Conservation (phyloP, 352 stramenopile species). For the Phytophthora idaei region DNA sequence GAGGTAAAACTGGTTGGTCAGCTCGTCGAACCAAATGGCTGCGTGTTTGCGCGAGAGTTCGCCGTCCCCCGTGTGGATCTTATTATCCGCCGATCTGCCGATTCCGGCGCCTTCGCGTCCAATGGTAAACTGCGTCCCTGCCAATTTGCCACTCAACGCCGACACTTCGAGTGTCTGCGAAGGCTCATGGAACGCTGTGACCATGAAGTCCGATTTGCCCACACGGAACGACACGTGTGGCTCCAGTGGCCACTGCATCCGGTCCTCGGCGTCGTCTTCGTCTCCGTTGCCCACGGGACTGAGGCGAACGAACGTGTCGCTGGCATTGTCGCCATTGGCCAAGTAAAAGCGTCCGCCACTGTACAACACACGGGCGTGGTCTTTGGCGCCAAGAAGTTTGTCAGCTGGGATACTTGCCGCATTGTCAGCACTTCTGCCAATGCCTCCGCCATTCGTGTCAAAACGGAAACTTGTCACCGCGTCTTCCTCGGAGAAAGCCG, state of each 20-base stretch:
- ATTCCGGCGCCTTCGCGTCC: slow-evolving; percentile 88
- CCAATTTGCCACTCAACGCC: slow-evolving; percentile 68
- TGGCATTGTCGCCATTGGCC: slow-evolving; percentile 52
- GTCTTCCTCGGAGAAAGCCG: slow-evolving; percentile 76
- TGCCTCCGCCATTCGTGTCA: slow-evolving; percentile 48
- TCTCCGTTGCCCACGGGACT: slow-evolving; percentile 41
- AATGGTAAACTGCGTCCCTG: slow-evolving; percentile 79
- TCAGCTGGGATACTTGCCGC: slow-evolving; percentile 75
- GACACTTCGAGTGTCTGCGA: slow-evolving; percentile 62
- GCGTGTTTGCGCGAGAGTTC: slow-evolving; percentile 96
- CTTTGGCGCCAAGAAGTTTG: slow-evolving; percentile 53
- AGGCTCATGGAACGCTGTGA: slow-evolving; percentile 57
- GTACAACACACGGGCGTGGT: slow-evolving; percentile 69
- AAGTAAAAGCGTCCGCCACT: slow-evolving; percentile 71
- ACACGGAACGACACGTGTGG: slow-evolving; percentile 68
- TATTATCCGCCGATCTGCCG: slow-evolving; percentile 86
- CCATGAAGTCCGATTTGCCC: slow-evolving; percentile 82
- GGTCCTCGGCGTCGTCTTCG: slow-evolving; percentile 52
- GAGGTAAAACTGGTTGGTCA: slow-evolving; percentile 80
- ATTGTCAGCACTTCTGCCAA: slow-evolving; percentile 61
- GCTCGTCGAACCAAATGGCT: slow-evolving; percentile 91
- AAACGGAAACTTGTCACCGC: slow-evolving; percentile 79
- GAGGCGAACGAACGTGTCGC: slow-evolving; percentile 74
- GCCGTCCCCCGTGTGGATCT: slow-evolving; percentile 94
- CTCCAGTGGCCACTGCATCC: slow-evolving; percentile 84